A percentile compares a stretch with the other conserved stretches of the same genome.
These are phyloP conservation scores for Xylariales sp. DNA, from an alignment of 2,329 filamentous ascomycete genomes.

Conservation along the genomic window DNA sequence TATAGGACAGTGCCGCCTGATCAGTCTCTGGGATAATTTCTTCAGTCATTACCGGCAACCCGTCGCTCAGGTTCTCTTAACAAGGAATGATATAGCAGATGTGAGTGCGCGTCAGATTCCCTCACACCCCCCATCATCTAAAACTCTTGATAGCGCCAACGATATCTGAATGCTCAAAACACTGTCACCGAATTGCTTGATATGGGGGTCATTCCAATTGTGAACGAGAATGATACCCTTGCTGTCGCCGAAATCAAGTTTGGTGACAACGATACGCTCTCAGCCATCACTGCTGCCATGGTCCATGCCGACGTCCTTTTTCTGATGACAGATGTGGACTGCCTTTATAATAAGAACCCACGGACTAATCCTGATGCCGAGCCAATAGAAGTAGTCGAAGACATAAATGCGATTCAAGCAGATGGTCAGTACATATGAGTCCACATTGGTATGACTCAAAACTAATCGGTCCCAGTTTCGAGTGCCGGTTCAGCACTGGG, in stretches of 20 bases:
- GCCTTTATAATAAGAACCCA: conserved; percentile 94
- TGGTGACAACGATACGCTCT: conserved; percentile 96
- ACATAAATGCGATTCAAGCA: conserved; percentile 75
- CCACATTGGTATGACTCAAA: not conserved
- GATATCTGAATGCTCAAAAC: conserved; percentile 95
- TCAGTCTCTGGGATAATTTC: conserved; percentile 91
- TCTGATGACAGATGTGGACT: conserved; percentile 98
- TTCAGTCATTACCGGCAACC: conserved; percentile 86
- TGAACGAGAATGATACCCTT: conserved; percentile 97
- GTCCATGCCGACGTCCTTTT: conserved; percentile 95
- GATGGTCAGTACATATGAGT: conserved; percentile 56
- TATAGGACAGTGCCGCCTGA: conserved; percentile 91
- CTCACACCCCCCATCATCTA: too few species aligned
- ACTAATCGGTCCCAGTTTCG: conserved; percentile 54
- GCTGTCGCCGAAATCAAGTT: conserved; percentile 99
- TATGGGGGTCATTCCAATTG: conserved; percentile 96
- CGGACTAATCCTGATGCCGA: conserved; percentile 78
- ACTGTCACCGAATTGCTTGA: conserved; percentile 85
- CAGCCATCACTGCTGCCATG: conserved; percentile 95
- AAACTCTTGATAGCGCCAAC: conserved; percentile 75
- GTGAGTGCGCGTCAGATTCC: too few species aligned
- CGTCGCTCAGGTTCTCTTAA: conserved; percentile 90
- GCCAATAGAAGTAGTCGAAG: conserved; percentile 87
- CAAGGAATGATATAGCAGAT: conserved; percentile 93
- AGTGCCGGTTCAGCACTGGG: conserved; percentile 83